Evolutionary conservation across 2,329 filamentous ascomycete species (phyloP).

Genomic region (Myriosclerotinia duriaeana): DNA sequence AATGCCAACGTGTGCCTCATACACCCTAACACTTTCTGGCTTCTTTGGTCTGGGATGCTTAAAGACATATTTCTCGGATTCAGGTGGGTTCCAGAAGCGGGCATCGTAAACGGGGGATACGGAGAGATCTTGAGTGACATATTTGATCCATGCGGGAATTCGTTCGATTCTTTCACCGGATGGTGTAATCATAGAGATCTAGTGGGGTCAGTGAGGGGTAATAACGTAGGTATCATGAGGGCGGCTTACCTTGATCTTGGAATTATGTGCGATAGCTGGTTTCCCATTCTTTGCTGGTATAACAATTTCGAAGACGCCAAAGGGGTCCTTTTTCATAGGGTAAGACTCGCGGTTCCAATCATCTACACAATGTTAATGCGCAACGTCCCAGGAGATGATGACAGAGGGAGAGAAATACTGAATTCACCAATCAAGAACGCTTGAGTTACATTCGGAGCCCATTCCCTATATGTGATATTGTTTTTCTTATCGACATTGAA

Average conservation of each 20-base stretch:
- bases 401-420: slow-evolving; percentile 54
- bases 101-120: slow-evolving; percentile 94
- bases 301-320: slow-evolving; percentile 81
- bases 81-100: slow-evolving; percentile 93
- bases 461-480: slow-evolving; percentile 89
- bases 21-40: slow-evolving; percentile 83
- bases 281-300: slow-evolving; percentile 72
- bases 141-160: slow-evolving; percentile 94
- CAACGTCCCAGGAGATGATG: slow-evolving; percentile 21
- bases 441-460: slow-evolving; percentile 85
- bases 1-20: slow-evolving; percentile 98
- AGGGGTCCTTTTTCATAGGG: slow-evolving; percentile 82
- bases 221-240: background rate
- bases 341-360: slow-evolving; percentile 81
- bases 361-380: slow-evolving; percentile 53
- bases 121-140: slow-evolving; percentile 87
- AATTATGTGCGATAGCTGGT: slow-evolving; percentile 83
- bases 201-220: slow-evolving; percentile 28
- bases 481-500: slow-evolving; percentile 79
- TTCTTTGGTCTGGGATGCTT: slow-evolving; percentile 80
- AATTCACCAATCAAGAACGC: slow-evolving; percentile 93
- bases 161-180: slow-evolving; percentile 80
- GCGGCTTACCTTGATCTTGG: slow-evolving; percentile 80
- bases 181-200: slow-evolving; percentile 83
- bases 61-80: slow-evolving; percentile 74